Base-by-base conservation (phyloP, 2,329 filamentous ascomycete species). In the Penicillium sp. region DNA sequence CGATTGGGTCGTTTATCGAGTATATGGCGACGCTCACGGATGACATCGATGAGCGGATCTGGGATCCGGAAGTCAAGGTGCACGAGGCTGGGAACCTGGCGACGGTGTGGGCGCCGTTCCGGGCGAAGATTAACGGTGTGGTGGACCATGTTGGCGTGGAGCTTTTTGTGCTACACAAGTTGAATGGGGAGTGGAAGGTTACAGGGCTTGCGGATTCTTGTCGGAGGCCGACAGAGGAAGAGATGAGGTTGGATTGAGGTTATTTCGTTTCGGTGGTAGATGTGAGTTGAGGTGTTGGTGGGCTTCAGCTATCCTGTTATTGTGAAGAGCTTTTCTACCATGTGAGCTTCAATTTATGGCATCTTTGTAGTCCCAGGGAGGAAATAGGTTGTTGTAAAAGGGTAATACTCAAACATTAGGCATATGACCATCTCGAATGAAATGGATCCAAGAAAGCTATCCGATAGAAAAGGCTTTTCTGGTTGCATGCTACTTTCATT, bases 111-210 rank as follows among this genome's bases (percentile, higher is more conserved):
- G 62, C 60, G 7, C 60, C 62, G 9, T 64, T 65, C 33, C 49
- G 60, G 35, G 56, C 58, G 19, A 64, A 62, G 44, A 48, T 64
- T 8, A 63, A 65, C 33, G 62, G 60, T 1, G 46, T 59, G 4
- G 56, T 65, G 39, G 51, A 65, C 27, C 62, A 64, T 50, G 62
- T 64, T n/a, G 62, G 62, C 2, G 58, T 63, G 4, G 58, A 64
- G 35, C 43, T 64, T 25, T 64, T 65, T 35, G 35, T 63, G 13
- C 40, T 65, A 33, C 60, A 64, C 47, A 64, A 58, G 33, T 16
- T 64, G 20, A 51, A 58, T 31, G 60, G 55, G 4, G 47, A 52
- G 35, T 64, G 60, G 61, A 65, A 64, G 42, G 53, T 65, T 17
- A 65, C 62, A 28, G 62, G 59, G 14, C 31, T 64, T 38, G 61